A percentile compares a stretch with the other conserved stretches of the same genome.
Evolutionary conservation across 2,329 filamentous ascomycete species (phyloP).

Genomic region (Thelonectria blattea): DNA sequence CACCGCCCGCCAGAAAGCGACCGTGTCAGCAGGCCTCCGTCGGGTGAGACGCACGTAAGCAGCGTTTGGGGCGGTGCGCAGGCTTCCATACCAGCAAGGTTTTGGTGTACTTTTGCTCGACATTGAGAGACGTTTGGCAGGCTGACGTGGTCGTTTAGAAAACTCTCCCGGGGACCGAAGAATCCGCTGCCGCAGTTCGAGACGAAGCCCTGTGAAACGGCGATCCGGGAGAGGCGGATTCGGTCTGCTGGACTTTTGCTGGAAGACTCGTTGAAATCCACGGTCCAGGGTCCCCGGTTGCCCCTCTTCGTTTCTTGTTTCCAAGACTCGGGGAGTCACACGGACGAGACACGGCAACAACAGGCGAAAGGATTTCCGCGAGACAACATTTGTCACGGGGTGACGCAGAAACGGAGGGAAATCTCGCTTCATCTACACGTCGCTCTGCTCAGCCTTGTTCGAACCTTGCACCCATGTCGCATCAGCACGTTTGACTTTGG

Average conservation of each 20-base stretch:
- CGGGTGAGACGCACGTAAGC: background rate
- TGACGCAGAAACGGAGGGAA: background rate
- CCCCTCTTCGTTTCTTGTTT: slow-evolving; percentile 13
- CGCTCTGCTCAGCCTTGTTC: background rate
- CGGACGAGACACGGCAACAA: background rate
- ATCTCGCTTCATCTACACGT: background rate
- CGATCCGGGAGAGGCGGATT: background rate
- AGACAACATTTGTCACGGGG: slow-evolving; percentile 6
- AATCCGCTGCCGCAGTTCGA: background rate
- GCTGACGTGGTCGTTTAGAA: background rate
- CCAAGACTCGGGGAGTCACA: background rate
- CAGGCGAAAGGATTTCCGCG: background rate
- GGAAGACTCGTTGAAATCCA: slow-evolving; percentile 6
- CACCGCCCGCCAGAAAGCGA: background rate
- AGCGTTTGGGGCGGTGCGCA: background rate
- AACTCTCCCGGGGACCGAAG: background rate
- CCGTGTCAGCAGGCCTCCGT: background rate
- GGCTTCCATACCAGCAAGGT: background rate
- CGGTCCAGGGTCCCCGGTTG: slow-evolving; percentile 1
- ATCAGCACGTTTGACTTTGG: background rate
- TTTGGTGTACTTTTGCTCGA: background rate
- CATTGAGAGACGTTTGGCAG: background rate
- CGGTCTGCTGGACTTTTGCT: background rate
- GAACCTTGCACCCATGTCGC: background rate
- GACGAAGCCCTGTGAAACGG: background rate